These are phyloP conservation scores for Oldenlandia corymbosa DNA, from an alignment of 257 asterid species.

Conservation along the genomic window DNA sequence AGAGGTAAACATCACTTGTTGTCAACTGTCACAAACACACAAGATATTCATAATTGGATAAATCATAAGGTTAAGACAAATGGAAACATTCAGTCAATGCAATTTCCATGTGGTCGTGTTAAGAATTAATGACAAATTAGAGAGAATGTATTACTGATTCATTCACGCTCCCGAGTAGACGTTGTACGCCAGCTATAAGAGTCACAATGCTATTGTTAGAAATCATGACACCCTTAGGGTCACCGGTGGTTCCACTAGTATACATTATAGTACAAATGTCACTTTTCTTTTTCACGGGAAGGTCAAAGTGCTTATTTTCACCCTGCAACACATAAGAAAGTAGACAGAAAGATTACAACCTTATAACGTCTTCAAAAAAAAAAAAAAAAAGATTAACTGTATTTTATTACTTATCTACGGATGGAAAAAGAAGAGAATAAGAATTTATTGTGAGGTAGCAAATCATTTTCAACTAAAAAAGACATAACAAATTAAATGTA, in stretches of 20 bases:
- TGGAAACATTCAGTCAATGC: neutral
- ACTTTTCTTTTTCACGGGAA: constrained; percentile 69
- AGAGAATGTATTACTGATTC: constrained; percentile 47
- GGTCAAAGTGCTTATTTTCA: constrained; percentile 52
- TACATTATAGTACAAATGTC: constrained; percentile 97
- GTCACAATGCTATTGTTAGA: constrained; percentile 81
- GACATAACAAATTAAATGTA: neutral
- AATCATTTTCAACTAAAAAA: neutral
- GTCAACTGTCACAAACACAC: constrained; percentile 47
- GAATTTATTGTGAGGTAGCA: neutral
- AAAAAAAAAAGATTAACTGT: neutral
- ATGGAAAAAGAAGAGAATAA: neutral
- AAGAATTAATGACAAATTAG: constrained; percentile 9
- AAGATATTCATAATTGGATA: constrained; percentile 6
- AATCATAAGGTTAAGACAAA: neutral
- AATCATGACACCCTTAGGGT: constrained; percentile 96
- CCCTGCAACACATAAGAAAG: constrained; percentile 51
- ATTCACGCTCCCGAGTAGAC: constrained; percentile 55
- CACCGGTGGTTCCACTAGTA: constrained; percentile 98
- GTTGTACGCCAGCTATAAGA: constrained; percentile 67
- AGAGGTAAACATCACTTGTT: constrained; percentile 64
- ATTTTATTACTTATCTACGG: neutral
- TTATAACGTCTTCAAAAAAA: no score
- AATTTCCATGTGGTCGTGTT: neutral
- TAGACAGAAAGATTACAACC: neutral